Conservation (phyloP, 345 rosid genomes). For the Pistacia atlantica region DNA sequence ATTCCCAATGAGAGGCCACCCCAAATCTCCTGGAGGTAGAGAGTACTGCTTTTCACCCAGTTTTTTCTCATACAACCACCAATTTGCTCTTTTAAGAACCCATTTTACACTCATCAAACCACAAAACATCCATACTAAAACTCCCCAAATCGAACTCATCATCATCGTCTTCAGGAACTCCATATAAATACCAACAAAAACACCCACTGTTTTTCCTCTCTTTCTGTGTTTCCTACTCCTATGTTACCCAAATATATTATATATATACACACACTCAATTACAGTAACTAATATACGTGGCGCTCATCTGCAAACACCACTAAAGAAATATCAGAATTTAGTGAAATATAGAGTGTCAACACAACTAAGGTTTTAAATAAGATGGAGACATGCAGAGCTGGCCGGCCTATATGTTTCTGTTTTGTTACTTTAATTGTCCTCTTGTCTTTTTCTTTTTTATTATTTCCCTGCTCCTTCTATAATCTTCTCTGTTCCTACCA, state of each 20-base stretch:
- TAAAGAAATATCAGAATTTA: no score
- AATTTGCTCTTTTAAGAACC: slow-evolving; percentile 48
- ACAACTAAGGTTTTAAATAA: neutral
- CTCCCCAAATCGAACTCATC: neutral
- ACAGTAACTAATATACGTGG: no score
- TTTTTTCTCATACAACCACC: slow-evolving; percentile 57
- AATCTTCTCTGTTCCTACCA: no score
- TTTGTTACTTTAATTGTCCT: neutral
- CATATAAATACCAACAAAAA: neutral
- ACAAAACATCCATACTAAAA: neutral
- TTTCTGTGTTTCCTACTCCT: no score
- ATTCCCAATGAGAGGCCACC: slow-evolving; percentile 87
- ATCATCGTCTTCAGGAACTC: neutral
- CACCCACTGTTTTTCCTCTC: no score
- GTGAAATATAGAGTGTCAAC: neutral
- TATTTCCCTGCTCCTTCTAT: no score
- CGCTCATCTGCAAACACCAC: no score
- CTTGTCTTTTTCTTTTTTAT: neutral
- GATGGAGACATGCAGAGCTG: neutral
- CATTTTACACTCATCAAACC: slow-evolving; percentile 41
- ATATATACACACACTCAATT: no score
- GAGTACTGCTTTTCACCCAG: slow-evolving; percentile 48
- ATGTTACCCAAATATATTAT: no score
- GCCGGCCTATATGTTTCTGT: slow-evolving; percentile 8
- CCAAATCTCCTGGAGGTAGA: slow-evolving; percentile 86